A percentile compares a stretch with the other conserved stretches of the same genome.
Conservation (phyloP, 768 basidiomycete genomes). For the Leccinum longicurvipes region DNA sequence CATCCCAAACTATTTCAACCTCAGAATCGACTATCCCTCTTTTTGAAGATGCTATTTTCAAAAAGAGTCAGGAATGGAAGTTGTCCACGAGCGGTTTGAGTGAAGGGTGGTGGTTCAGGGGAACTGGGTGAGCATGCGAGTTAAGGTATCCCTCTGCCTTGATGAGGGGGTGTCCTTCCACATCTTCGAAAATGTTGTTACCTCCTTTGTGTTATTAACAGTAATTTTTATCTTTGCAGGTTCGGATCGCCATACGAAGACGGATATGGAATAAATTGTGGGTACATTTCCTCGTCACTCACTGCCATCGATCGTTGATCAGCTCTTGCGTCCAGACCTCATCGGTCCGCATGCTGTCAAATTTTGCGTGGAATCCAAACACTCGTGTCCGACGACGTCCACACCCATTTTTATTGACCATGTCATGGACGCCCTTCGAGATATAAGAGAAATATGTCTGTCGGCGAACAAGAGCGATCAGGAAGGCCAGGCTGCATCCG, state of each 20-base stretch:
- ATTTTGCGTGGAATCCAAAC: slow-evolving; percentile 92
- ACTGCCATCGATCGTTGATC: neutral
- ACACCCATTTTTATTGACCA: slow-evolving; percentile 64
- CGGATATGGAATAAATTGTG: slow-evolving; percentile 95
- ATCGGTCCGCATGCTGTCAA: slow-evolving; percentile 76
- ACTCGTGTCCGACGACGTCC: slow-evolving; percentile 63
- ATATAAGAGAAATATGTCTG: slow-evolving; percentile 62
- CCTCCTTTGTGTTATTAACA: slow-evolving; percentile 2
- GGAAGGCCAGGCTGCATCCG: neutral
- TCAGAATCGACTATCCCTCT: slow-evolving; percentile 33
- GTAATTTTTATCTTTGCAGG: slow-evolving; percentile 28
- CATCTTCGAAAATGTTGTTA: neutral
- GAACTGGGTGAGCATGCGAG: slow-evolving; percentile 62
- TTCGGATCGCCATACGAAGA: slow-evolving; percentile 81
- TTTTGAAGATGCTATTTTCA: slow-evolving; percentile 77
- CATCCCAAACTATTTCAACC: neutral
- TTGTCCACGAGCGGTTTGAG: slow-evolving; percentile 88
- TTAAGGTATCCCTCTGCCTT: neutral
- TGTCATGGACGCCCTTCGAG: slow-evolving; percentile 57
- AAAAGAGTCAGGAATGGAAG: slow-evolving; percentile 77
- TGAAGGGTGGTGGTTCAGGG: slow-evolving; percentile 80
- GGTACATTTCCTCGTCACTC: slow-evolving; percentile 21
- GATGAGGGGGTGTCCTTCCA: neutral
- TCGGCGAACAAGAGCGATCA: slow-evolving; percentile 5
- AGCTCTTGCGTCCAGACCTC: slow-evolving; percentile 54